These are phyloP conservation scores for Pyricularia grisea DNA, from an alignment of 2,329 filamentous ascomycete genomes.

Conservation along the genomic window DNA sequence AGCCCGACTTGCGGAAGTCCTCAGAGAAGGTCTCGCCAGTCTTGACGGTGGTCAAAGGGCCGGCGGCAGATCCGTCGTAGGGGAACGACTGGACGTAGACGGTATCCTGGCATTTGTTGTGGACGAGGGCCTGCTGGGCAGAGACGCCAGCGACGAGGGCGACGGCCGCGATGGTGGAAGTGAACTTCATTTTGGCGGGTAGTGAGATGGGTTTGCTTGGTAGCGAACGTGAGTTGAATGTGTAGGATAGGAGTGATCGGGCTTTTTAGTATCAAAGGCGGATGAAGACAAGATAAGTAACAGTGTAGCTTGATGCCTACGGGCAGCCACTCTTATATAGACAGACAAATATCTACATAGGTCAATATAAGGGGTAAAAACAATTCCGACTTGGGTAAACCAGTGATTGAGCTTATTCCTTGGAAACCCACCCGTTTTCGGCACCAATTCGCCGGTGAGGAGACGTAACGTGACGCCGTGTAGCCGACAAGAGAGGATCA, in stretches of 20 bases:
- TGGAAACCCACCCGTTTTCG: background rate
- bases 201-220: background rate
- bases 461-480: background rate
- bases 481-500: background rate
- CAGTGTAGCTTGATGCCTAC: background rate
- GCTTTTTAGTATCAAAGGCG: background rate
- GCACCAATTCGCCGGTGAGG: background rate
- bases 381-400: too few relatives aligned
- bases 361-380: too few relatives aligned
- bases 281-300: background rate
- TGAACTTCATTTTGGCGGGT: constrained; percentile 18
- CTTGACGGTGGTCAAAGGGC: constrained; percentile 21
- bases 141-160: constrained; percentile 22
- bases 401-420: too few relatives aligned
- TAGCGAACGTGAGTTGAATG: background rate
- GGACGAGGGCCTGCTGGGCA: constrained; percentile 25
- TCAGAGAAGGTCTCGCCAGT: constrained; percentile 25
- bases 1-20: constrained; percentile 23
- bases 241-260: background rate
- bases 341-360: background rate
- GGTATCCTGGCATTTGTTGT: constrained; percentile 22
- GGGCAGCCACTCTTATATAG: background rate
- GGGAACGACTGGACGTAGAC: constrained; percentile 29
- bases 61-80: constrained; percentile 20
- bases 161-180: constrained; percentile 16